Evolutionary conservation across 2,329 filamentous ascomycete genomes (phyloP), one percentile per base, ranked within the genome.

Genomic region (Sclerotinia subarctica): DNA sequence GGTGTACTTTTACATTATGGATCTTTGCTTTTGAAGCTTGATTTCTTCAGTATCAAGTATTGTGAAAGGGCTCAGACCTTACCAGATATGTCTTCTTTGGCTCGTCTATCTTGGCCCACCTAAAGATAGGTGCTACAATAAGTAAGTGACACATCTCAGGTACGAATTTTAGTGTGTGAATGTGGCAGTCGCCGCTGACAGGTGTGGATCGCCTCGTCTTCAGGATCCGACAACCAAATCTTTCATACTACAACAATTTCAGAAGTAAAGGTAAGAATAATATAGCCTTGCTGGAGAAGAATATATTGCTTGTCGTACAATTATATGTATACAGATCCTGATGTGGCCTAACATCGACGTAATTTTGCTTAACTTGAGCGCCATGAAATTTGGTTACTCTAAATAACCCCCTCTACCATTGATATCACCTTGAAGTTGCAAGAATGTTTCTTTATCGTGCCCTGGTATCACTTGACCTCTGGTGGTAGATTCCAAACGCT

Each of bases 401-500:
- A 68, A n/a, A 49, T 68, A 68, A n/a, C 66, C 66, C 8, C 64
- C 64, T 8, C 38, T 51, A 21, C 73, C 71, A 63, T 74, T 73
- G 19, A 74, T 74, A 46, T 75, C 72, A 29, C 70, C 70, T 66
- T 74, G 72, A 7, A 75, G 64, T 38, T 74, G 69, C 5, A 74
- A 49, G 51, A 74, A 75, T 15, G 72, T 74, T 54, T 73, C 73
- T 42, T 75, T 74, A 38, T 75, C 73, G 64, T 75, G 74, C 21
- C 74, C 74, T 46, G 73, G 73, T 63, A 75, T 74, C 3, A 74
- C 69, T 63, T 72, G 68, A 21, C 73, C 73, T 54, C 63, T 75
- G 15, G 74, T 75, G 5, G 72, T 74, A n/a, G 74, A 66, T 68
- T 76, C 72, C 13, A 78, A 71, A 17, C 76, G 72, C 68, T 76